These are phyloP conservation scores for Ceratobasidium sp. DNA, from an alignment of 1,284 basidiomycete genomes.

Conservation along the genomic window DNA sequence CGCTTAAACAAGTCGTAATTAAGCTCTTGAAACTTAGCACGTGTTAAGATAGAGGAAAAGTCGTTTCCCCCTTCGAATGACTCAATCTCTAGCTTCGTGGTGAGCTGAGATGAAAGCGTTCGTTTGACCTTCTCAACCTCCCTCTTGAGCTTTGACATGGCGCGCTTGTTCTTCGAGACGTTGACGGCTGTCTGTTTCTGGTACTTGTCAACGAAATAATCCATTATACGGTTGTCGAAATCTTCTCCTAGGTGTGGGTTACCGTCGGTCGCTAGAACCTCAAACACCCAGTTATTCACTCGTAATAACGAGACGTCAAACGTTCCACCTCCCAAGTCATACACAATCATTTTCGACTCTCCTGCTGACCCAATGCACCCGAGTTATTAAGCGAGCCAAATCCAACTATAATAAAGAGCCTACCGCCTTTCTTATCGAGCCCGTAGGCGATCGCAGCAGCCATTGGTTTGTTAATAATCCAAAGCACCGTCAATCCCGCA, in stretches of 20 bases:
- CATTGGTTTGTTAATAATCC: slow-evolving; percentile 73
- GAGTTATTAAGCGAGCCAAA: too few relatives aligned
- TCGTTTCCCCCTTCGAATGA: slow-evolving; percentile 70
- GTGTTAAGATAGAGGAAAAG: slow-evolving; percentile 65
- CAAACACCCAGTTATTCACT: slow-evolving; percentile 62
- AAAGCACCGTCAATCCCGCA: slow-evolving; percentile 68
- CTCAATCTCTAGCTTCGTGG: slow-evolving; percentile 69
- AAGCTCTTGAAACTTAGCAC: slow-evolving; percentile 72
- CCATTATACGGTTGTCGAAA: slow-evolving; percentile 69
- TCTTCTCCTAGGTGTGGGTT: slow-evolving; percentile 67
- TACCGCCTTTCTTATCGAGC: slow-evolving; percentile 58
- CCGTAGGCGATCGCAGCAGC: slow-evolving; percentile 71
- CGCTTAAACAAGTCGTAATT: slow-evolving; percentile 72
- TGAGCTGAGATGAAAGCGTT: slow-evolving; percentile 68
- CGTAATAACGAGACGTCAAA: slow-evolving; percentile 71
- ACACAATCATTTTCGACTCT: slow-evolving; percentile 69
- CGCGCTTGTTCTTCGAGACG: slow-evolving; percentile 65
- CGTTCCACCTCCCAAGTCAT: slow-evolving; percentile 67
- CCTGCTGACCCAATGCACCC: slow-evolving; percentile 58
- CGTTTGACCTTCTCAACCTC: slow-evolving; percentile 67
- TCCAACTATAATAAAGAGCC: too few relatives aligned
- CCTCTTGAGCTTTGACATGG: slow-evolving; percentile 67
- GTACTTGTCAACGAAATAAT: slow-evolving; percentile 65
- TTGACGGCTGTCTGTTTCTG: slow-evolving; percentile 65
- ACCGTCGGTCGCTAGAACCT: slow-evolving; percentile 35